Percentiles rank a stretch among this genome's conserved stretches.
phyloP scores from a whole-genome alignment of 345 rosid species.

The Nephelium lappaceum region DNA sequence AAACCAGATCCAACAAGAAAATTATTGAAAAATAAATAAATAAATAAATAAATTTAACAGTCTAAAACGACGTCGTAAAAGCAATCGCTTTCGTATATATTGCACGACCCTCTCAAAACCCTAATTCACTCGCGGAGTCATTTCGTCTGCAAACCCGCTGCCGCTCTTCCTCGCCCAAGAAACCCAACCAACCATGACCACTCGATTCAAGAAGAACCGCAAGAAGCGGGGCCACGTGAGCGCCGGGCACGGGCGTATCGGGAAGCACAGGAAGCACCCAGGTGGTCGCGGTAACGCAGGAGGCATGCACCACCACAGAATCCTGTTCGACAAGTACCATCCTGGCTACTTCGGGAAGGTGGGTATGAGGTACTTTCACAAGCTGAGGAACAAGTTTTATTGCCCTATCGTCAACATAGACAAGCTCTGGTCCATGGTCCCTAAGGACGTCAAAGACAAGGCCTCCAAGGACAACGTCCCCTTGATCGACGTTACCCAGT shows the following conservation, averaged over 20 bases:
- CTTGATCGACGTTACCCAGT: background rate
- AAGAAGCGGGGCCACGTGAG: background rate
- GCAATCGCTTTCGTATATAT: background rate
- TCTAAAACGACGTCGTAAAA: background rate
- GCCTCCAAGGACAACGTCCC: background rate
- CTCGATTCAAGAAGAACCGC: background rate
- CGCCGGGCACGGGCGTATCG: background rate
- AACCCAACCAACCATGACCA: background rate
- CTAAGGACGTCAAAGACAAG: background rate
- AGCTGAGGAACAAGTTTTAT: background rate
- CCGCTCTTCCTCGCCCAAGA: background rate
- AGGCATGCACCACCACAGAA: constrained; percentile 5
- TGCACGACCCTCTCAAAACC: background rate
- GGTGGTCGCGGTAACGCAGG: background rate
- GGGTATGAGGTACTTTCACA: constrained; percentile 3
- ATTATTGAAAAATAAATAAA: too few relatives aligned
- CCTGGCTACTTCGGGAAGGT: background rate
- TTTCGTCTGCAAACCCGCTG: background rate
- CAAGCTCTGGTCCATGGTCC: background rate
- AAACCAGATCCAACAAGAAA: too few relatives aligned
- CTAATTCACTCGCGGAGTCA: background rate
- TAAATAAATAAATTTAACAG: too few relatives aligned
- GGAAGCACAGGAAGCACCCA: background rate
- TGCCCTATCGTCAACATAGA: background rate
- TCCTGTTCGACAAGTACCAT: background rate